Conservation (phyloP, 2,329 filamentous ascomycete species). For the Cadophora sp. region DNA sequence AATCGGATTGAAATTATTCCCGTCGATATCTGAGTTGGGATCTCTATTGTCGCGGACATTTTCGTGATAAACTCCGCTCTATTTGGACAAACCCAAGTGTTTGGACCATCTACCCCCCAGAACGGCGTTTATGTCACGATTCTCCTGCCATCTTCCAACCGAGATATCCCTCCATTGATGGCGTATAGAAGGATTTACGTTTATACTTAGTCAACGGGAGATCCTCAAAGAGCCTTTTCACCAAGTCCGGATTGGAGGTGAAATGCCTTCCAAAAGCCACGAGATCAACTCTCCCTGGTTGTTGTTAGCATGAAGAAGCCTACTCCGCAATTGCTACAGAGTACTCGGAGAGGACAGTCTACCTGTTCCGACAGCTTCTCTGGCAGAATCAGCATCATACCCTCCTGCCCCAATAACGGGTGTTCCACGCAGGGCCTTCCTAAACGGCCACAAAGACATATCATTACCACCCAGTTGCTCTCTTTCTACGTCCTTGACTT, state of each 20-base stretch:
- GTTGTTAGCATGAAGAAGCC: no score
- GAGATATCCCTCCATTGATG: background rate
- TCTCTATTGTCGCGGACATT: no score
- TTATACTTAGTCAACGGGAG: conserved; percentile 28
- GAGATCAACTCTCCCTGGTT: conserved; percentile 28
- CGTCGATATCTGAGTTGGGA: no score
- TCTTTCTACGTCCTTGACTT: background rate
- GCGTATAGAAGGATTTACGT: conserved; percentile 30
- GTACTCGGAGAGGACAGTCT: background rate
- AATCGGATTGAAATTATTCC: no score
- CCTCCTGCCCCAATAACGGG: conserved; percentile 33
- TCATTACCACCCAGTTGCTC: no score
- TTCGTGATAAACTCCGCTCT: no score
- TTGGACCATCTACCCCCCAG: no score
- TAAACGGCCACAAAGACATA: conserved; percentile 38
- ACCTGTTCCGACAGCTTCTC: conserved; percentile 46
- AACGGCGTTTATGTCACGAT: no score
- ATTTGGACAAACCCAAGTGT: no score
- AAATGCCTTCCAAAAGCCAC: conserved; percentile 45
- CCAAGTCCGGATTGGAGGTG: conserved; percentile 51
- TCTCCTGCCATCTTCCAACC: background rate
- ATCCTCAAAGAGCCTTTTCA: conserved; percentile 33
- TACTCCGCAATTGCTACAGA: no score
- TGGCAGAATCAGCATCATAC: conserved; percentile 39
- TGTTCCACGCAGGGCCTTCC: conserved; percentile 53